Evolutionary conservation across 208 protist species (phyloP).

Genomic region (Trypanosoma mega): DNA sequence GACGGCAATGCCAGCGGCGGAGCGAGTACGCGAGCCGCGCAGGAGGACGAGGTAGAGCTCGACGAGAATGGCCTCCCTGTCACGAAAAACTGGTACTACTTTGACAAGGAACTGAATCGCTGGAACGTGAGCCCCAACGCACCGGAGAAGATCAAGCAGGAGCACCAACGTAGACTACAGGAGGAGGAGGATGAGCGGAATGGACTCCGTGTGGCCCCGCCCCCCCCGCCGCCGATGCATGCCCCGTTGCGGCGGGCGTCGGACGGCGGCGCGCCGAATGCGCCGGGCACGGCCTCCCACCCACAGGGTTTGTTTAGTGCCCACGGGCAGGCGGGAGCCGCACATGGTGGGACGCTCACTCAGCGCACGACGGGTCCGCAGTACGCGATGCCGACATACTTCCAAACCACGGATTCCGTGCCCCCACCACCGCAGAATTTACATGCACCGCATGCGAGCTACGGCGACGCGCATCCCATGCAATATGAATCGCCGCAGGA

Average conservation of each 20-base stretch:
- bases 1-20: not conserved
- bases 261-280: no score
- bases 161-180: conserved; percentile 57
- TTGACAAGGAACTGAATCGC: conserved; percentile 55
- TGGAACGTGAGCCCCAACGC: conserved; percentile 77
- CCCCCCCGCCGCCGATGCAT: conserved; percentile 29
- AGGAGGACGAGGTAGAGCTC: conserved; percentile 36
- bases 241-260: conserved; percentile 5
- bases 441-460: not conserved
- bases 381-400: conserved; percentile 74
- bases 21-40: not conserved
- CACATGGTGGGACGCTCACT: not conserved
- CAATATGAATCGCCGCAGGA: not conserved
- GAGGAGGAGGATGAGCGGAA: conserved; percentile 58
- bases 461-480: not conserved
- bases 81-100: conserved; percentile 86
- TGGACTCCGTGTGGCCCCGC: conserved; percentile 39
- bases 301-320: conserved; percentile 17
- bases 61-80: conserved; percentile 83
- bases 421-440: not conserved
- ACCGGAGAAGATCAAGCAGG: conserved; percentile 58
- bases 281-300: not conserved
- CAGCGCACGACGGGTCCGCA: conserved; percentile 29
- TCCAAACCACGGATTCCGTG: conserved; percentile 24
- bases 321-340: not conserved